Evolutionary conservation across 257 asterid species (phyloP).

Genomic region (Cordia subcordata): DNA sequence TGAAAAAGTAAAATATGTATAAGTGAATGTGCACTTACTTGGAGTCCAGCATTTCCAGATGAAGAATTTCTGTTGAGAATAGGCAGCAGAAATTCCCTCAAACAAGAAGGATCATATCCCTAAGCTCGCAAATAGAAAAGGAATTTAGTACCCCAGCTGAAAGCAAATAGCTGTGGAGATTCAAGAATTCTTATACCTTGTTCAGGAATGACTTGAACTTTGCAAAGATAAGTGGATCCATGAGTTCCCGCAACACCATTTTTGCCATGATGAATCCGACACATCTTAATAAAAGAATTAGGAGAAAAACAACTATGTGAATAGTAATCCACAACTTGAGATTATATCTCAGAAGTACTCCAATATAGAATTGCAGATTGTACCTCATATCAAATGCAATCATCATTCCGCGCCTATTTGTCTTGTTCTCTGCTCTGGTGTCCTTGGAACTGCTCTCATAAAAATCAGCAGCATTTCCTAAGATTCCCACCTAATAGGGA

Average conservation of each 20-base stretch:
- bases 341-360: neutral
- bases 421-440: slow-evolving; percentile 33
- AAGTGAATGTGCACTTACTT: slow-evolving; percentile 41
- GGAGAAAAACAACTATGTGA: slow-evolving; percentile 8
- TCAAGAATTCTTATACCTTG: slow-evolving; percentile 39
- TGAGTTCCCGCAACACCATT: slow-evolving; percentile 91
- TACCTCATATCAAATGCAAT: slow-evolving; percentile 98
- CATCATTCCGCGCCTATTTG: slow-evolving; percentile 80
- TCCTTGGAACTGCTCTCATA: slow-evolving; percentile 46
- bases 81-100: slow-evolving; percentile 85
- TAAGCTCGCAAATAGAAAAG: slow-evolving; percentile 21
- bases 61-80: slow-evolving; percentile 49
- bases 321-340: neutral
- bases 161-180: slow-evolving; percentile 11
- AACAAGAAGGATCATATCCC: slow-evolving; percentile 89
- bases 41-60: slow-evolving; percentile 62
- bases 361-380: neutral
- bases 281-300: slow-evolving; percentile 49
- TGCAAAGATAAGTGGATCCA: slow-evolving; percentile 72
- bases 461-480: slow-evolving; percentile 92
- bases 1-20: neutral
- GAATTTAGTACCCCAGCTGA: slow-evolving; percentile 8
- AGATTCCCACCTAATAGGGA: slow-evolving; percentile 68
- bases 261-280: slow-evolving; percentile 94
- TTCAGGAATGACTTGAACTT: slow-evolving; percentile 91